These are phyloP conservation scores for Wickerhamomyces subpelliculosus DNA, from an alignment of 805 yeast genomes.

Conservation along the genomic window DNA sequence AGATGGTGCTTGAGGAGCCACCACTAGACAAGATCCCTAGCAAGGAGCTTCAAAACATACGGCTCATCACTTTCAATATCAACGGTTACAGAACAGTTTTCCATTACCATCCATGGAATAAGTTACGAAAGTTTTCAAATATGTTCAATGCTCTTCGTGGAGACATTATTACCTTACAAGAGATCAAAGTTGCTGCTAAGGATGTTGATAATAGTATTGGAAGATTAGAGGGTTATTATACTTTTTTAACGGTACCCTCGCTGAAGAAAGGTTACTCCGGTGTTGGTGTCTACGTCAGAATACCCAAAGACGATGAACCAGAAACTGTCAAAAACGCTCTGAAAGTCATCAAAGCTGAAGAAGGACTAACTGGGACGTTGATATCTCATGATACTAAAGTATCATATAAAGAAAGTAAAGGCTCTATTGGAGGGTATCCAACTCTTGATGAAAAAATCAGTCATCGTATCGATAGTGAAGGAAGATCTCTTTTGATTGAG, in stretches of 20 bases:
- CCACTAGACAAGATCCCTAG: slow-evolving; percentile 2
- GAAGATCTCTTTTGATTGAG: slow-evolving; percentile 74
- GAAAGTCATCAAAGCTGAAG: slow-evolving; percentile 70
- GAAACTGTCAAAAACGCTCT: slow-evolving; percentile 29
- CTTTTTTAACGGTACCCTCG: slow-evolving; percentile 65
- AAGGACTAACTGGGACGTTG: slow-evolving; percentile 76
- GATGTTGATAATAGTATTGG: slow-evolving; percentile 43
- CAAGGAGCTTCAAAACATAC: slow-evolving; percentile 15
- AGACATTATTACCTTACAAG: slow-evolving; percentile 84
- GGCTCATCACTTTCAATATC: slow-evolving; percentile 73
- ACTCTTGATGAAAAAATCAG: slow-evolving; percentile 30
- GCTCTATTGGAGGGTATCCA: slow-evolving; percentile 68
- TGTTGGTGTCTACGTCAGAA: slow-evolving; percentile 73
- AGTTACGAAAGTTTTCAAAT: slow-evolving; percentile 24
- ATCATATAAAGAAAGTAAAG: slow-evolving; percentile 17
- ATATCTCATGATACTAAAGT: slow-evolving; percentile 16
- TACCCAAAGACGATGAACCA: slow-evolving; percentile 39
- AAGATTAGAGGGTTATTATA: slow-evolving; percentile 46
- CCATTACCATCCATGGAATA: slow-evolving; percentile 81
- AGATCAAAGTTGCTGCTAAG: slow-evolving; percentile 59
- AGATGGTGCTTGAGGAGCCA: background rate
- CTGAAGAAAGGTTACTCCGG: slow-evolving; percentile 84
- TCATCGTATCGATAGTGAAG: slow-evolving; percentile 66
- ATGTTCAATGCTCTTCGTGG: slow-evolving; percentile 52
- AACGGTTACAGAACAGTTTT: slow-evolving; percentile 78